These are phyloP conservation scores for Backusella psychrophila DNA, from an alignment of 192 early-diverging fungal genomes.

Conservation along the genomic window DNA sequence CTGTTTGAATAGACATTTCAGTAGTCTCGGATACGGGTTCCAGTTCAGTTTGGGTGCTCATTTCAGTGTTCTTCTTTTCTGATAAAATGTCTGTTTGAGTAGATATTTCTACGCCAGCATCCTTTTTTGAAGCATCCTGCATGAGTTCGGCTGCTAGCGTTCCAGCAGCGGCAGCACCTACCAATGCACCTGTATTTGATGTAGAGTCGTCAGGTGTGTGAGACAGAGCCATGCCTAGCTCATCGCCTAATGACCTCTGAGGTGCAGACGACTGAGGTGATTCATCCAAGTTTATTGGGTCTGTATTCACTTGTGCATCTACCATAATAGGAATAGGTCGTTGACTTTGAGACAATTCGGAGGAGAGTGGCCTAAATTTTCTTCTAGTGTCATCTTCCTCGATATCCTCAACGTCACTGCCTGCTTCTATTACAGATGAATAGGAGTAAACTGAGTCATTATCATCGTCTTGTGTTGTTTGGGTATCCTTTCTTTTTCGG, in stretches of 20 bases:
- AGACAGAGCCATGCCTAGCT: background rate
- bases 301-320: conserved; percentile 26
- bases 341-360: conserved; percentile 28
- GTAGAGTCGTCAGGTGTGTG: background rate
- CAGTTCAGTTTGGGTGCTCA: background rate
- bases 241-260: conserved; percentile 14
- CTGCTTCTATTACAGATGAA: conserved; percentile 6
- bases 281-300: conserved; percentile 1
- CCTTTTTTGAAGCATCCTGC: background rate
- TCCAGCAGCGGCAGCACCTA: background rate
- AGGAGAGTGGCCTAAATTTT: conserved; percentile 24
- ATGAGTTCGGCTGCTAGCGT: background rate
- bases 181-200: background rate
- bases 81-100: background rate
- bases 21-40: background rate
- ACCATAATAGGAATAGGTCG: conserved; percentile 10
- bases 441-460: conserved; percentile 6
- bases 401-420: conserved; percentile 18
- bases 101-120: background rate
- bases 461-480: conserved; percentile 10
- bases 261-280: background rate
- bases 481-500: background rate
- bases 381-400: background rate
- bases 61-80: background rate
- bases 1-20: conserved; percentile 10